These are phyloP conservation scores for Schizosaccharomyces octosporus DNA, from an alignment of 805 yeast species.

Conservation along the genomic window DNA sequence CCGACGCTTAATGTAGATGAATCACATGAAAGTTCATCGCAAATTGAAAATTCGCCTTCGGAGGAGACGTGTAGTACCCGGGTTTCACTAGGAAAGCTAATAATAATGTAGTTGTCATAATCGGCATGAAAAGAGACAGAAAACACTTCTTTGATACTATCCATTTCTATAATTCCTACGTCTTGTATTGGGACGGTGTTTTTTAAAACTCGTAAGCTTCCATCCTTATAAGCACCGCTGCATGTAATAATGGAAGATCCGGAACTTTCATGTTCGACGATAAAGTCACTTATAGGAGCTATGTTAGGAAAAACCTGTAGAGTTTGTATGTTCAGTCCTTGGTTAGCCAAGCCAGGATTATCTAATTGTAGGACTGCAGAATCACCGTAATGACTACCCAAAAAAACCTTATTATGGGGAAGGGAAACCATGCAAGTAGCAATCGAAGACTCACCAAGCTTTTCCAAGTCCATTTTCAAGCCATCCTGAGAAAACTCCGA, in stretches of 20 bases:
- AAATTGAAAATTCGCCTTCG: slow-evolving; percentile 1
- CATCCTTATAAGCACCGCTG: slow-evolving; percentile 9
- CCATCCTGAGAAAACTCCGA: background rate
- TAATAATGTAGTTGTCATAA: slow-evolving; percentile 4
- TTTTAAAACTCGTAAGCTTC: slow-evolving; percentile 7
- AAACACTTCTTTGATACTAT: slow-evolving; percentile 7
- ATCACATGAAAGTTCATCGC: slow-evolving; percentile 1
- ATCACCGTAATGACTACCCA: slow-evolving; percentile 9
- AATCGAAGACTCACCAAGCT: slow-evolving; percentile 6
- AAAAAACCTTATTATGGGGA: slow-evolving; percentile 7
- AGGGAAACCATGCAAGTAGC: slow-evolving; percentile 8
- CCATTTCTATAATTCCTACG: slow-evolving; percentile 4
- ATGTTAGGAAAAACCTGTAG: slow-evolving; percentile 7
- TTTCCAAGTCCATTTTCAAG: background rate
- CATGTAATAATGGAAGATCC: slow-evolving; percentile 7
- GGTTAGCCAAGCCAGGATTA: slow-evolving; percentile 2
- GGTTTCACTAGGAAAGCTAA: slow-evolving; percentile 6
- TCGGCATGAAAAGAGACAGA: slow-evolving; percentile 1
- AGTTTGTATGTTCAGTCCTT: slow-evolving; percentile 3
- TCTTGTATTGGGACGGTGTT: slow-evolving; percentile 7
- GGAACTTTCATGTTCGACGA: background rate
- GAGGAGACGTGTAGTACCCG: slow-evolving; percentile 4
- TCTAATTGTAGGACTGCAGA: slow-evolving; percentile 6
- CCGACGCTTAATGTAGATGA: background rate
- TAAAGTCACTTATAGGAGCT: slow-evolving; percentile 9